Evolutionary conservation across 2,329 filamentous ascomycete genomes (phyloP), one percentile per base, ranked within the genome.

Genomic region (Colletotrichum paranaense): DNA sequence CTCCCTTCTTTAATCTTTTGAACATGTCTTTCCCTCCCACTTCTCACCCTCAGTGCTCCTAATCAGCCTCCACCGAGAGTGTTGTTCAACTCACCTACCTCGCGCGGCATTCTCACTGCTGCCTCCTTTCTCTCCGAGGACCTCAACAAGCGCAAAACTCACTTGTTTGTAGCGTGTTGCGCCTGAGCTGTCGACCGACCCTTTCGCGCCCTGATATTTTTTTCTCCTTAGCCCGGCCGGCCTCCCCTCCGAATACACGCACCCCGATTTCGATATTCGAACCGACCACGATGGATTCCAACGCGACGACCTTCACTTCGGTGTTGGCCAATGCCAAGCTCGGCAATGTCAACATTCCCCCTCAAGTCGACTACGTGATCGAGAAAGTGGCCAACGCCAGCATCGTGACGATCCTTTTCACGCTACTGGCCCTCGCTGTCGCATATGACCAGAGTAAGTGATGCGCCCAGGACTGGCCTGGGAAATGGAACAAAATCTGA

Each of bases 391-490:
- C 89, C 77, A 89, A 88, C 71, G 86, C 89, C 77, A 89, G 88
- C 73, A 81, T 81, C 49, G 82, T 88, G 79, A 92, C 92, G 74
- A 87, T 95, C 76, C 77, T 93, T 42, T 81, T 95, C 76, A 94
- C 94, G 19, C 75, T 97, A 63, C 81, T 98, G 69, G 86, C 93
- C 42, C 79, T 93, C 9, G 90, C 93, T 67, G 90, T 97, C 71
- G 89, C 92, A 74, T 98, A 98, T 83, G 96, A 98, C 84, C 96
- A 98, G 86, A 87, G 96, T 98, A 88, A 82, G 94, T 88, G 46
- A 38, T 70, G 53, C 58, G 53, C 30, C 49, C 24, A 22, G 24
- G 35, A 22, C 14, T 55, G n/a, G 53, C 42, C 28, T 46, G 16
- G 2, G 32, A 38, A 11, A 55, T 53, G 22, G 24, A 46, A 30